A percentile compares a stretch with the other conserved stretches of the same genome.
Conservation (phyloP, 2,329 filamentous ascomycete species). For the Sporothrix phasma region DNA sequence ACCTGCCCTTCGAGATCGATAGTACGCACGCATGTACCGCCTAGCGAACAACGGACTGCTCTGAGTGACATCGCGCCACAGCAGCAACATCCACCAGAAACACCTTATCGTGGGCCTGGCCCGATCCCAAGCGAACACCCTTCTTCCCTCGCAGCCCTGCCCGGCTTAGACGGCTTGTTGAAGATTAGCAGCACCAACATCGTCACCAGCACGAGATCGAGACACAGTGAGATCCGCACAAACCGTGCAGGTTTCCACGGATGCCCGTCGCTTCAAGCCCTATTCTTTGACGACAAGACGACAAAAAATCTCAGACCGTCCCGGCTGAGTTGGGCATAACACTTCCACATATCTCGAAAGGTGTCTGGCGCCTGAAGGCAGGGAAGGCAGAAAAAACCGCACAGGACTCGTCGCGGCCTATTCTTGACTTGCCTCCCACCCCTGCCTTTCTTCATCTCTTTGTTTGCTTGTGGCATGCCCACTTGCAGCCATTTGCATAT, state of each 20-base stretch:
- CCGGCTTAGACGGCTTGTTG: neutral
- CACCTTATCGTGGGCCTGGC: constrained; percentile 3
- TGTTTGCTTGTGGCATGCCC: neutral
- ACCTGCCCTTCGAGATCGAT: constrained; percentile 1
- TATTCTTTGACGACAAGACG: neutral
- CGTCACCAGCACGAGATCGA: neutral
- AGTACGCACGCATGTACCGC: neutral
- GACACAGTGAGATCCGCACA: neutral
- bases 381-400: too few species aligned
- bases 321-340: neutral
- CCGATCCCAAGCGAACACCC: neutral
- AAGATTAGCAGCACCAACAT: neutral
- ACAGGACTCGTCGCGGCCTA: neutral
- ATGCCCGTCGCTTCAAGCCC: neutral
- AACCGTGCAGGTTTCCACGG: neutral
- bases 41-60: neutral
- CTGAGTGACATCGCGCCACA: constrained; percentile 7
- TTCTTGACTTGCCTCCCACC: neutral
- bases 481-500: neutral
- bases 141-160: neutral
- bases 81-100: neutral
- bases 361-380: neutral
- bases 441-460: neutral
- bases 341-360: neutral
- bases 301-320: neutral